phyloP scores from a whole-genome alignment of 805 yeast species.

The Saccharomycopsis synnaedendra region DNA sequence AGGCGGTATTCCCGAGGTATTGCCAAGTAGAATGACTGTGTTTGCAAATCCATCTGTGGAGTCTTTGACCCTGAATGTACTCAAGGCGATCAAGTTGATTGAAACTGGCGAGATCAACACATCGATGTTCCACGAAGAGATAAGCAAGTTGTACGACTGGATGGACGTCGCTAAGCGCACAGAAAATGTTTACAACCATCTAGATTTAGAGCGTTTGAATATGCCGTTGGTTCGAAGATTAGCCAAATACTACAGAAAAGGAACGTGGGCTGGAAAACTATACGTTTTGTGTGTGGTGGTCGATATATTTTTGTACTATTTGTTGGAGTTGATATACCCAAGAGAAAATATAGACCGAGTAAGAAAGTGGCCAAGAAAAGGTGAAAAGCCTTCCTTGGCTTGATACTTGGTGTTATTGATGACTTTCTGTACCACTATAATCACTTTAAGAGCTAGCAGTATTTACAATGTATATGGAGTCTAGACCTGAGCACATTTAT shows the following conservation, averaged over 20 bases:
- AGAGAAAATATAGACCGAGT: slow-evolving; percentile 58
- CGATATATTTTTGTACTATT: slow-evolving; percentile 52
- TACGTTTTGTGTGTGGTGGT: slow-evolving; percentile 73
- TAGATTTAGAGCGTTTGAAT: slow-evolving; percentile 29
- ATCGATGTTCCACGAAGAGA: slow-evolving; percentile 63
- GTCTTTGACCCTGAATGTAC: slow-evolving; percentile 60
- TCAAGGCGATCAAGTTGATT: slow-evolving; percentile 55
- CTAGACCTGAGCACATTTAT: no score
- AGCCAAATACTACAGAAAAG: slow-evolving; percentile 54
- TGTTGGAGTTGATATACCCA: slow-evolving; percentile 68
- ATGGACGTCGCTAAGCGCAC: slow-evolving; percentile 77
- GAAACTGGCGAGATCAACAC: slow-evolving; percentile 55
- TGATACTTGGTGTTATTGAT: no score
- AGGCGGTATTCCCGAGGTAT: slow-evolving; percentile 96
- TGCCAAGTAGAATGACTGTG: slow-evolving; percentile 87
- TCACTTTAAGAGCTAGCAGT: no score
- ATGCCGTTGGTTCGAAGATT: slow-evolving; percentile 50
- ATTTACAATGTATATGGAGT: no score
- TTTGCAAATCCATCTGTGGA: slow-evolving; percentile 86
- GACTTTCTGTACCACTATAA: no score
- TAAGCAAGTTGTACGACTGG: slow-evolving; percentile 86
- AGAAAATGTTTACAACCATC: slow-evolving; percentile 60
- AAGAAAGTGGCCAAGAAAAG: slow-evolving; percentile 59
- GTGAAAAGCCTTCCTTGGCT: slow-evolving; percentile 1
- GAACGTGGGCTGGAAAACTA: slow-evolving; percentile 78